Conservation (phyloP, 2,329 filamentous ascomycete species). For the Penicillium paneum region DNA sequence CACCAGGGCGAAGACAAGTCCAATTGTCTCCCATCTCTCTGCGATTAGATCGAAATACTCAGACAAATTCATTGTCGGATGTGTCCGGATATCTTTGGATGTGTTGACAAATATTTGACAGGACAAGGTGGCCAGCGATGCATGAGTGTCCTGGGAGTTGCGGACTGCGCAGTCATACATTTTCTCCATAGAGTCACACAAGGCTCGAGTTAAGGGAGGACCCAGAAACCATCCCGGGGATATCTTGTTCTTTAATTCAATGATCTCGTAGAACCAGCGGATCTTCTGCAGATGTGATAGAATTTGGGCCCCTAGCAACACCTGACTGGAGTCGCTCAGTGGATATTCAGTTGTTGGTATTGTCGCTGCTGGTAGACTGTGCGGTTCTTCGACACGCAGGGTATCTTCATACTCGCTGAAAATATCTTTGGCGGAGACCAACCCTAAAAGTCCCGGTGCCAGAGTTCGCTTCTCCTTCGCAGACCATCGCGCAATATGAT, state of each 20-base stretch:
- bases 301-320: slow-evolving; percentile 13
- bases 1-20: slow-evolving; percentile 13
- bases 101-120: slow-evolving; percentile 1
- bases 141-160: not conserved
- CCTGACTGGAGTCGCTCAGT: slow-evolving; percentile 3
- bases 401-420: slow-evolving; percentile 2
- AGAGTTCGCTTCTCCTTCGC: not conserved
- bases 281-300: slow-evolving; percentile 10
- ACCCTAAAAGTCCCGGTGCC: not conserved
- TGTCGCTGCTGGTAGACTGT: not conserved
- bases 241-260: slow-evolving; percentile 9
- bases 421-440: not conserved
- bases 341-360: not conserved
- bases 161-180: not conserved
- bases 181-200: not conserved
- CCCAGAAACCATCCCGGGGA: not conserved
- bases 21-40: slow-evolving; percentile 20
- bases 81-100: slow-evolving; percentile 7
- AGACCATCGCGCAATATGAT: slow-evolving; percentile 1
- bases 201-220: not conserved
- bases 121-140: not conserved
- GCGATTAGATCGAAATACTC: slow-evolving; percentile 15
- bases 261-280: slow-evolving; percentile 11
- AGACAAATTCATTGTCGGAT: slow-evolving; percentile 8
- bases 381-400: not conserved